A percentile compares a stretch with the other conserved stretches of the same genome.
Conservation (phyloP, 2,329 filamentous ascomycete species). For the Penicillium aurantiogriseum region DNA sequence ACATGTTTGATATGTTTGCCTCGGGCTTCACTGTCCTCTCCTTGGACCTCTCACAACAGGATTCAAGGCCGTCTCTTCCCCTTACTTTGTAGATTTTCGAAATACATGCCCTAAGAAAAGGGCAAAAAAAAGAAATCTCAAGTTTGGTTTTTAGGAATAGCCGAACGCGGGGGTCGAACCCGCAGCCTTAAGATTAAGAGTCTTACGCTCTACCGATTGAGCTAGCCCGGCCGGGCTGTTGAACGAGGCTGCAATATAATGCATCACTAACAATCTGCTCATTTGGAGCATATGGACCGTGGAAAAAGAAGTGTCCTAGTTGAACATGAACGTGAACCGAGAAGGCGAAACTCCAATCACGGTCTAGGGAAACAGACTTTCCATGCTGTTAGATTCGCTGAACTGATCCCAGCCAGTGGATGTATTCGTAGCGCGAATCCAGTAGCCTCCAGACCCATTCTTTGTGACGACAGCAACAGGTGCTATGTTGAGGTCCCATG, state of each 20-base stretch:
- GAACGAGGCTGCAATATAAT: accelerated
- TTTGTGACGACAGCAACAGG: not conserved
- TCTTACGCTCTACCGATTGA: conserved; percentile 47
- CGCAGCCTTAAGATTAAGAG: conserved; percentile 36
- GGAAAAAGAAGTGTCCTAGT: not conserved
- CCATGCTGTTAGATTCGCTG: not conserved
- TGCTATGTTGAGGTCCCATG: not conserved
- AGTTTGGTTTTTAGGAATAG: conserved; percentile 26
- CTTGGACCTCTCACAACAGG: no score
- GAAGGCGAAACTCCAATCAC: not conserved
- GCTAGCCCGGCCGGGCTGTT: conserved; percentile 42
- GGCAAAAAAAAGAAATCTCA: conserved; percentile 7
- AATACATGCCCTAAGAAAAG: no score
- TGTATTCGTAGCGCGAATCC: not conserved
- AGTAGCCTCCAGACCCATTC: not conserved
- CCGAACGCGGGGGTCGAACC: conserved; percentile 46
- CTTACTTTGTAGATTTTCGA: no score
- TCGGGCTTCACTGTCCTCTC: not conserved
- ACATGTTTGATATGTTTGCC: no score
- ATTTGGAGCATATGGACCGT: not conserved
- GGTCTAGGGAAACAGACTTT: not conserved
- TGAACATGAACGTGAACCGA: not conserved
- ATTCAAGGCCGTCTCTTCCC: no score
- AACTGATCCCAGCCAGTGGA: not conserved
- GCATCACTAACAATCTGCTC: no score